Evolutionary conservation across 495 filamentous ascomycete genomes (phyloP).

Genomic region (Aeminium ludgeri): DNA sequence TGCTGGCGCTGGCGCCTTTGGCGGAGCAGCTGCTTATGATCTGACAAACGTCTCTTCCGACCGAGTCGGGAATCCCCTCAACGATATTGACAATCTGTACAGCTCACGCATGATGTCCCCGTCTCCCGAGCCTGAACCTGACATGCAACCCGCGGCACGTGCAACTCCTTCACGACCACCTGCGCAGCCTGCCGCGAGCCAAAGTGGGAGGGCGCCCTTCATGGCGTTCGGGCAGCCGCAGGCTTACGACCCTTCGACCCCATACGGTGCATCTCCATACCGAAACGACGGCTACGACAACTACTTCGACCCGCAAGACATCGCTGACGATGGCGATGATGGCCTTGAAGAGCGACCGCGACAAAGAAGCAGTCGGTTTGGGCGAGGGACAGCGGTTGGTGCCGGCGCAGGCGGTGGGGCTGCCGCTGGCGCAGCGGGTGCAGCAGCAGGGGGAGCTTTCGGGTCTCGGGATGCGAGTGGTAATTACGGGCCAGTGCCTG

Average conservation of each 20-base stretch:
- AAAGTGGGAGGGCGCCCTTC: slow-evolving; percentile 3
- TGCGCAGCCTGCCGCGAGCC: slow-evolving; percentile 2
- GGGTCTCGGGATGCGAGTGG: slow-evolving; percentile 27
- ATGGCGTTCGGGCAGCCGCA: background rate
- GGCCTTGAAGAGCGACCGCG: slow-evolving; percentile 35
- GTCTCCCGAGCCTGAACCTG: slow-evolving; percentile 26
- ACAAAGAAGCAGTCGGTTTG: slow-evolving; percentile 17
- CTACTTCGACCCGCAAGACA: slow-evolving; percentile 56
- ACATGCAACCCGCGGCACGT: slow-evolving; percentile 1
- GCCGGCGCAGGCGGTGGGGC: slow-evolving; percentile 20
- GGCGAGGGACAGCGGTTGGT: slow-evolving; percentile 23
- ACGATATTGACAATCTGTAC: slow-evolving; percentile 29
- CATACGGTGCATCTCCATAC: background rate
- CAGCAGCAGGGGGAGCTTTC: slow-evolving; percentile 21
- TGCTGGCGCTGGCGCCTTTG: slow-evolving; percentile 55
- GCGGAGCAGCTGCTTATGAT: slow-evolving; percentile 53
- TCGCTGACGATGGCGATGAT: slow-evolving; percentile 76
- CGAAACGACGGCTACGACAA: slow-evolving; percentile 27
- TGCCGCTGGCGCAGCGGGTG: slow-evolving; percentile 6
- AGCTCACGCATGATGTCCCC: slow-evolving; percentile 1
- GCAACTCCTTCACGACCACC: background rate
- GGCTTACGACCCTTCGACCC: slow-evolving; percentile 13
- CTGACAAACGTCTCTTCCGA: slow-evolving; percentile 38
- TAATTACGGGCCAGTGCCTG: slow-evolving; percentile 40
- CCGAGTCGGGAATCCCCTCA: slow-evolving; percentile 54